Percentiles rank a stretch among this genome's conserved stretches.
Evolutionary conservation across 129 eudicot species (phyloP).

Genomic region (Helianthus annuus): HanXRQr2.0-SUNRISE NC_035446.2:145658755-145659254

Average conservation of each 20-base stretch:
- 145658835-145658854: too few species aligned
- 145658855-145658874: too few species aligned
- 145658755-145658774: too few species aligned
- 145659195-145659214: background rate
- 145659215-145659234: background rate
- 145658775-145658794: too few species aligned
- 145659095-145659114: background rate
- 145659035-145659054: conserved; percentile 47
- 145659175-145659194: background rate
- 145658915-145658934: conserved; percentile 6
- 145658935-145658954: background rate
- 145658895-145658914: background rate
- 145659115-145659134: conserved; percentile 22
- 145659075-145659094: background rate
- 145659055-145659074: conserved; percentile 15
- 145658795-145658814: too few species aligned
- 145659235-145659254: background rate
- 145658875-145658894: too few species aligned
- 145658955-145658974: background rate
- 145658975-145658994: background rate
- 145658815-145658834: too few species aligned
- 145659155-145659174: conserved; percentile 23
- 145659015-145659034: conserved; percentile 41
- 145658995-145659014: conserved; percentile 28
- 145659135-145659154: conserved; percentile 14